These are phyloP conservation scores for Aspergillus panamensis DNA, from an alignment of 495 filamentous ascomycete species.

Conservation along the genomic window DNA sequence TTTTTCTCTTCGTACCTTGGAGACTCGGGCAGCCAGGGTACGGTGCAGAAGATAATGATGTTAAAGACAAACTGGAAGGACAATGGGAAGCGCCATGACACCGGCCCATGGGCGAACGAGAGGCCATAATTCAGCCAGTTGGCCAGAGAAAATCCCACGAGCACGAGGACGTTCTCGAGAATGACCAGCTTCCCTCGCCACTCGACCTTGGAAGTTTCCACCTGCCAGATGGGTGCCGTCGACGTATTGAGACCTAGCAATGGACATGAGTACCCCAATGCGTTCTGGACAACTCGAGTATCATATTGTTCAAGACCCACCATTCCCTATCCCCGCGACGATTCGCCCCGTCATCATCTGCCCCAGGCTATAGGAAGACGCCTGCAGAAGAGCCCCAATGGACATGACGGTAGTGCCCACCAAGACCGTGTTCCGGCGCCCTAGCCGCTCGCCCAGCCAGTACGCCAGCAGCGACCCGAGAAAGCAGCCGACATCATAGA, in stretches of 20 bases:
- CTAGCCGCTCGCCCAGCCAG: slow-evolving; percentile 52
- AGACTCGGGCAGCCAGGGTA: slow-evolving; percentile 55
- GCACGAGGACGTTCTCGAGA: slow-evolving; percentile 59
- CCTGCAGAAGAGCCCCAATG: slow-evolving; percentile 57
- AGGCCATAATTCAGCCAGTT: slow-evolving; percentile 60
- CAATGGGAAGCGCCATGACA: slow-evolving; percentile 52
- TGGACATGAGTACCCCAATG: no score
- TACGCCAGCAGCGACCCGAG: slow-evolving; percentile 53
- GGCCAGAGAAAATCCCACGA: slow-evolving; percentile 51
- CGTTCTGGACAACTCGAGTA: no score
- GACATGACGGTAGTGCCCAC: slow-evolving; percentile 56
- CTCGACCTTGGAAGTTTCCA: slow-evolving; percentile 55
- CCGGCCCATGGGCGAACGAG: slow-evolving; percentile 40
- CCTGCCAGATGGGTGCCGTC: slow-evolving; percentile 63
- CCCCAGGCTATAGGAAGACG: slow-evolving; percentile 48
- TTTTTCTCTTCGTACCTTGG: slow-evolving; percentile 21
- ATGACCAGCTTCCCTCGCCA: slow-evolving; percentile 60
- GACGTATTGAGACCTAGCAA: slow-evolving; percentile 49
- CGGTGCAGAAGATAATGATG: slow-evolving; percentile 44
- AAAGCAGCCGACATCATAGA: slow-evolving; percentile 62
- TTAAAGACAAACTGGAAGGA: slow-evolving; percentile 54
- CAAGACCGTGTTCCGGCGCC: slow-evolving; percentile 54
- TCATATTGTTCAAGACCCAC: neutral
- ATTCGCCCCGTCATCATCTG: slow-evolving; percentile 64
- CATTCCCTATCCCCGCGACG: slow-evolving; percentile 11